Evolutionary conservation across 179 eudicot genomes (phyloP).

Genomic region (Spergularia azorica): DNA sequence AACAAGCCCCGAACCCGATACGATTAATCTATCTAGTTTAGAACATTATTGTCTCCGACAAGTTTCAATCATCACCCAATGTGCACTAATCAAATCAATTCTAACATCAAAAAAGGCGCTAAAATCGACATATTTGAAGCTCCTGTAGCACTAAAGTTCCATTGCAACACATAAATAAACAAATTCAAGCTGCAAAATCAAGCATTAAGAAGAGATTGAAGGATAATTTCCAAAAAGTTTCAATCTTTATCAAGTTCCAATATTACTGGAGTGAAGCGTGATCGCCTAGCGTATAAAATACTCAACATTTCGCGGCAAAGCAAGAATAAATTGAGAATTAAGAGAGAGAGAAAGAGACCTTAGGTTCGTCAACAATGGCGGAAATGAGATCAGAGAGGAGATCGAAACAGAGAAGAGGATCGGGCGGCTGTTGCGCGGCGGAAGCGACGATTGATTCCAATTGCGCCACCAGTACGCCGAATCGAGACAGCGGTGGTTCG

Average conservation of each 20-base stretch:
- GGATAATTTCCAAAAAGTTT: background rate
- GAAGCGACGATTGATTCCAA: constrained; percentile 89
- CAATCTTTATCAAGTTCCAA: background rate
- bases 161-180: background rate
- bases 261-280: background rate
- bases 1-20: background rate
- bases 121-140: background rate
- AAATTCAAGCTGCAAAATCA: background rate
- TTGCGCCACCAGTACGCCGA: constrained; percentile 91
- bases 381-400: constrained; percentile 92
- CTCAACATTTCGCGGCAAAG: background rate
- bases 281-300: background rate
- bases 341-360: constrained; percentile 60
- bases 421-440: constrained; percentile 81
- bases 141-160: background rate
- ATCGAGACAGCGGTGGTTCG: constrained; percentile 66
- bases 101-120: background rate
- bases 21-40: background rate
- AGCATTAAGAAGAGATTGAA: background rate
- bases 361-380: constrained; percentile 77
- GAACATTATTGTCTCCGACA: background rate
- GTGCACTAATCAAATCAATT: background rate
- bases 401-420: constrained; percentile 90
- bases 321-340: too few species aligned
- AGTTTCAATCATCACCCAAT: background rate